Evolutionary conservation across 768 basidiomycete genomes (phyloP).

Genomic region (Leccinum olivaceopallidum): DNA sequence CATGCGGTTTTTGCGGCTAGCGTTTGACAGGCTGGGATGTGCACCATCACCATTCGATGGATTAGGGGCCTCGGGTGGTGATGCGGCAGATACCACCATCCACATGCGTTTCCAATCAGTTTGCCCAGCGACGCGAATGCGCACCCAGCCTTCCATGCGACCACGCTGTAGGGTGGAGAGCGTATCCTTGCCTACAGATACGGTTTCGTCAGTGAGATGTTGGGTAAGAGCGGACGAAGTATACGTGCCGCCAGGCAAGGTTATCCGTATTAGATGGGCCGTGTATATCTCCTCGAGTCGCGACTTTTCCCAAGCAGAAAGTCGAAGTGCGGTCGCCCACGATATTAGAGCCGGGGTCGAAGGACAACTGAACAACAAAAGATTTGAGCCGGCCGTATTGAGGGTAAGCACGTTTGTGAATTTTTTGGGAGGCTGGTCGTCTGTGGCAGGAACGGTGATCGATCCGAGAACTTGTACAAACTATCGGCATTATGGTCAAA

Average conservation of each 20-base stretch:
- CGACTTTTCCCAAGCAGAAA: conserved; percentile 93
- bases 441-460: conserved; percentile 60
- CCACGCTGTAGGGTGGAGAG: conserved; percentile 67
- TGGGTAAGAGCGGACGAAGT: conserved; percentile 28
- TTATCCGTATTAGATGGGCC: conserved; percentile 85
- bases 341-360: conserved; percentile 65
- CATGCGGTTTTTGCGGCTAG: conserved; percentile 49
- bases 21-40: conserved; percentile 25
- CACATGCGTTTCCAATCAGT: conserved; percentile 95
- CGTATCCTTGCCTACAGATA: conserved; percentile 43
- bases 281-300: conserved; percentile 97
- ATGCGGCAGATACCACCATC: conserved; percentile 66
- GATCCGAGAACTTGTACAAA: conserved; percentile 80
- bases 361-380: conserved; percentile 86
- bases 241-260: conserved; percentile 48
- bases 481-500: conserved; percentile 36
- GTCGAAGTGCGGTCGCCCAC: conserved; percentile 91
- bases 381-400: conserved; percentile 92
- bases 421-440: conserved; percentile 50
- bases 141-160: conserved; percentile 89
- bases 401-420: conserved; percentile 83
- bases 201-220: conserved; percentile 11
- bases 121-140: conserved; percentile 91
- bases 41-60: conserved; percentile 29
- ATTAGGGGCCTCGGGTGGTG: conserved; percentile 28